Conservation (phyloP, 2,329 filamentous ascomycete genomes). For the Neoscytalidium dimidiatum region DNA sequence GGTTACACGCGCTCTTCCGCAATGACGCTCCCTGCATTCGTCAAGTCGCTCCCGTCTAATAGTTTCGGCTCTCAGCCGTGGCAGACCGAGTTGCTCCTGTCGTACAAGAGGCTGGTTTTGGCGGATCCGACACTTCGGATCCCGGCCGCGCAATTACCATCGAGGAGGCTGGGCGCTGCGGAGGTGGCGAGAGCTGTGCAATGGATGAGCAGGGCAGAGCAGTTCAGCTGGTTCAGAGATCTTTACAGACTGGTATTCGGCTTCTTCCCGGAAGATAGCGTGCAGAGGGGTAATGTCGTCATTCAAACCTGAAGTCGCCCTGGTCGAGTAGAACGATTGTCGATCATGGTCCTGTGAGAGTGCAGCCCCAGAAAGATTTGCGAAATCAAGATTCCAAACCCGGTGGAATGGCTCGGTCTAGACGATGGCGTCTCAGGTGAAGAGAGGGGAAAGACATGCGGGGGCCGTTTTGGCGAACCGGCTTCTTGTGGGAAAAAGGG, state of each 20-base stretch:
- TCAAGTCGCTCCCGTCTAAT: conserved; percentile 72
- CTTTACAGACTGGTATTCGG: conserved; percentile 84
- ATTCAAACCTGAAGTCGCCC: conserved; percentile 1
- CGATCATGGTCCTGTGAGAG: not conserved
- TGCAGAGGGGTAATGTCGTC: conserved; percentile 13
- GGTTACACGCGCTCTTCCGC: conserved; percentile 68
- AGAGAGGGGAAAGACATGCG: not conserved
- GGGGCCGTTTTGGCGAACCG: not conserved
- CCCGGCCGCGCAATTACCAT: conserved; percentile 49
- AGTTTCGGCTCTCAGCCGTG: conserved; percentile 74
- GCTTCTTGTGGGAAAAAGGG: not conserved
- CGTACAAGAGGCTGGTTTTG: conserved; percentile 78
- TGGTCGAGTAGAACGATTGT: not conserved
- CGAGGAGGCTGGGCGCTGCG: conserved; percentile 56
- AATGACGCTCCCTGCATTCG: conserved; percentile 69
- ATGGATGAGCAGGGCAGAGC: conserved; percentile 70
- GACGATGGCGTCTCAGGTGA: not conserved
- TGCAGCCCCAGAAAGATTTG: not conserved
- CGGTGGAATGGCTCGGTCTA: not conserved
- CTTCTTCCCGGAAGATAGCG: conserved; percentile 72
- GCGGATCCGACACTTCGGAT: conserved; percentile 68
- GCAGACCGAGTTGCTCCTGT: conserved; percentile 71
- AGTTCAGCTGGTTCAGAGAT: conserved; percentile 79
- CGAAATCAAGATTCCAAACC: not conserved
- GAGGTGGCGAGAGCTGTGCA: conserved; percentile 80